Conservation (phyloP, 176 grass and related monocot species). For the Triticum timopheevii region DNA sequence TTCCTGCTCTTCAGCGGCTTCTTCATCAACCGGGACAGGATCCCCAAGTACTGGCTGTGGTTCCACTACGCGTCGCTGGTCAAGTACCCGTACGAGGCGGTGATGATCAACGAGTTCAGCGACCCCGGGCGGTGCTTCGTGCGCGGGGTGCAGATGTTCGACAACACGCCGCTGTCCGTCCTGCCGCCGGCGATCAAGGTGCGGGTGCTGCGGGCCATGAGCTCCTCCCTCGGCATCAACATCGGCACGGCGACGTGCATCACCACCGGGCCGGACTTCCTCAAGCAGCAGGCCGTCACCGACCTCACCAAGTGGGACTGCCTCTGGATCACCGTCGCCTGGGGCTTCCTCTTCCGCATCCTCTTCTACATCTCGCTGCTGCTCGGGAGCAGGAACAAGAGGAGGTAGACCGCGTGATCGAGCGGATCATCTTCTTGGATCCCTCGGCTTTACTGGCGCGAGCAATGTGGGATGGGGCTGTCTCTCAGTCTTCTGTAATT, state of each 20-base stretch:
- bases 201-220: slow-evolving; percentile 67
- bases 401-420: slow-evolving; percentile 41
- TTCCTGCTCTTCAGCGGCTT: slow-evolving; percentile 98
- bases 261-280: slow-evolving; percentile 67
- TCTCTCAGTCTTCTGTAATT: slow-evolving; percentile 2
- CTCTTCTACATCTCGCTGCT: slow-evolving; percentile 83
- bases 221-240: slow-evolving; percentile 56
- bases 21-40: slow-evolving; percentile 85
- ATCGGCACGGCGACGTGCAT: slow-evolving; percentile 69
- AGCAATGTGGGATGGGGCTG: not conserved
- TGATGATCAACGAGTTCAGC: slow-evolving; percentile 97
- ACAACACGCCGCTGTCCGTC: slow-evolving; percentile 72
- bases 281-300: slow-evolving; percentile 71
- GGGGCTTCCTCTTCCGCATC: slow-evolving; percentile 87
- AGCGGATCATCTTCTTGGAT: not conserved
- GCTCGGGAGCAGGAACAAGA: slow-evolving; percentile 91
- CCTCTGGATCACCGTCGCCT: slow-evolving; percentile 82
- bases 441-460: not conserved
- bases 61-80: slow-evolving; percentile 98
- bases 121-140: slow-evolving; percentile 70
- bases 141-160: slow-evolving; percentile 92
- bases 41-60: slow-evolving; percentile 91
- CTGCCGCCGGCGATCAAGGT: slow-evolving; percentile 59
- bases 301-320: slow-evolving; percentile 96
- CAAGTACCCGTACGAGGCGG: slow-evolving; percentile 97